A percentile compares a stretch with the other conserved stretches of the same genome.
These are phyloP conservation scores for Acanthamoeba triangularis DNA, from an alignment of 208 protist genomes.

Conservation along the genomic window DNA sequence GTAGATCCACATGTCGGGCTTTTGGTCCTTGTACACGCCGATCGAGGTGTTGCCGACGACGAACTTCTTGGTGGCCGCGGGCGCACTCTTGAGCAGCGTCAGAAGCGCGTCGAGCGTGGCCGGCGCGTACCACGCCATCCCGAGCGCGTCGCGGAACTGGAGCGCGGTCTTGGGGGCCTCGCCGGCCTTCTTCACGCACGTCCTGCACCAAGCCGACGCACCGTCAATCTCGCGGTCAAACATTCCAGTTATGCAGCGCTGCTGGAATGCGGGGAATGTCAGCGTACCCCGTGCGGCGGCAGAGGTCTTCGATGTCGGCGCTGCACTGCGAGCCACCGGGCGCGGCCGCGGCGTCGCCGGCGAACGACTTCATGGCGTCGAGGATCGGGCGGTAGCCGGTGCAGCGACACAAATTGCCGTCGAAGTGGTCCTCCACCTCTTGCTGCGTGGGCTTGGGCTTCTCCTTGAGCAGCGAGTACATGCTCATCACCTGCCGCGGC, in stretches of 20 bases:
- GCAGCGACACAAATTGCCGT: conserved; percentile 71
- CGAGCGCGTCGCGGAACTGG: background rate
- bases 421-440: conserved; percentile 39
- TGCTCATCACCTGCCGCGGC: conserved; percentile 31
- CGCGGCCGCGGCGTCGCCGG: background rate
- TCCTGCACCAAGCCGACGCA: background rate
- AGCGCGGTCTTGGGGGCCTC: background rate
- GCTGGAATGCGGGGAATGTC: background rate
- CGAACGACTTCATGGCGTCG: conserved; percentile 33
- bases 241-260: no score
- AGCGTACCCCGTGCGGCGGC: background rate
- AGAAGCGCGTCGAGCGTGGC: background rate
- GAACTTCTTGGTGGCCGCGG: conserved; percentile 11
- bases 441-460: conserved; percentile 15
- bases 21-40: conserved; percentile 15
- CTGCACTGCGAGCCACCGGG: background rate
- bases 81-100: background rate
- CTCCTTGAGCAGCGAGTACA: background rate
- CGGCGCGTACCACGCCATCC: background rate
- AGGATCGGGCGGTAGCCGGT: conserved; percentile 71
- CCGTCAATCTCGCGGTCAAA: background rate
- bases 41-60: background rate
- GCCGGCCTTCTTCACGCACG: background rate
- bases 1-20: conserved; percentile 53
- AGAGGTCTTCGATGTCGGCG: background rate